A percentile compares a stretch with the other conserved stretches of the same genome.
Conservation (phyloP, 2,329 filamentous ascomycete genomes). For the Colletotrichum cereale region DNA sequence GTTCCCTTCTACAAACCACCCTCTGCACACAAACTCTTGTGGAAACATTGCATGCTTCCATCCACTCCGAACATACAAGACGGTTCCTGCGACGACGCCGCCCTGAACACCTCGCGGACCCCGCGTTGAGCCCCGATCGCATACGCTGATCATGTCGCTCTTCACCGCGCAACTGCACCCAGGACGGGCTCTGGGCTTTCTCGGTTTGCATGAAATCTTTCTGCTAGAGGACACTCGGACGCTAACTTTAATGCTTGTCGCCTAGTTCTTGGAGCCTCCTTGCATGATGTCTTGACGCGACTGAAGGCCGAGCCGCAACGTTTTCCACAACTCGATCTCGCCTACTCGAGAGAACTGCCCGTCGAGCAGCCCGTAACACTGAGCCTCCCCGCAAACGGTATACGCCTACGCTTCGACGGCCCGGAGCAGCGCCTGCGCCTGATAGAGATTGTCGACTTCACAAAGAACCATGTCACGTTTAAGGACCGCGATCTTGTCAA, state of each 20-base stretch:
- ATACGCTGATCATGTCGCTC: conserved; percentile 55
- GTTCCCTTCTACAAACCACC: conserved; percentile 1
- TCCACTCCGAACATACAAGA: background rate
- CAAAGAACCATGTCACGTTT: conserved; percentile 85
- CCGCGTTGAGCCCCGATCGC: conserved; percentile 30
- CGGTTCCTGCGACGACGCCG: conserved; percentile 10
- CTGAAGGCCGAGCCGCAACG: conserved; percentile 88
- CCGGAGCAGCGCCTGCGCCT: conserved; percentile 91
- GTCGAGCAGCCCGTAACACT: conserved; percentile 81
- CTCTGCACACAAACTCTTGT: conserved; percentile 2
- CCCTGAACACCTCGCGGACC: conserved; percentile 35
- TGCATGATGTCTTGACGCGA: conserved; percentile 89
- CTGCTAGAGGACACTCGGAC: conserved; percentile 34
- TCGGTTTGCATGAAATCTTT: conserved; percentile 52
- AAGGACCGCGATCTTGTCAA: conserved; percentile 84
- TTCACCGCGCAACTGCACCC: conserved; percentile 75
- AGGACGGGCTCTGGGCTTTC: conserved; percentile 74
- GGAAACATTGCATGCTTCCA: background rate
- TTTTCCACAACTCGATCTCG: conserved; percentile 86
- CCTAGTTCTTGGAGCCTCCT: conserved; percentile 86
- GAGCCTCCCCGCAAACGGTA: conserved; percentile 83
- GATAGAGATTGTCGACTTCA: conserved; percentile 92
- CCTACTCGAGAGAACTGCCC: conserved; percentile 82
- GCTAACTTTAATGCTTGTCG: conserved; percentile 41
- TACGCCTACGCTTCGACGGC: conserved; percentile 93